Percentiles rank a stretch among this genome's conserved stretches.
These are phyloP conservation scores for Aleurites moluccanus DNA, from an alignment of 441 rosid genomes.

Conservation along the genomic window DNA sequence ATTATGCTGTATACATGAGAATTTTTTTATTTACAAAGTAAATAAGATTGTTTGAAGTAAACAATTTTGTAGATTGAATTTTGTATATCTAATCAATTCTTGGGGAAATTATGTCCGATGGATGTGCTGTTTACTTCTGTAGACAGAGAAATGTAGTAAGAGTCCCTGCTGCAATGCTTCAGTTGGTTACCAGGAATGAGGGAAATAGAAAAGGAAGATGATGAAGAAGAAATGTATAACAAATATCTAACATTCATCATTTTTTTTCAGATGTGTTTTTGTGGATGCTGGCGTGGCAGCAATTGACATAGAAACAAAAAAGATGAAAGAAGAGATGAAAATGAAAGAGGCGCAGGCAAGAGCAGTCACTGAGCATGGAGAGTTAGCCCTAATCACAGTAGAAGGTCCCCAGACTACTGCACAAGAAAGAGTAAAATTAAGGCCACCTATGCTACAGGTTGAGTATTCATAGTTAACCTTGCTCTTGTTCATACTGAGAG, in stretches of 20 bases:
- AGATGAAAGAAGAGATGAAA: constrained; percentile 89
- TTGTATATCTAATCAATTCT: neutral
- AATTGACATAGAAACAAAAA: constrained; percentile 84
- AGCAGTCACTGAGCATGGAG: constrained; percentile 94
- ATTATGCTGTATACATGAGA: neutral
- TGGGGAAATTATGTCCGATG: neutral
- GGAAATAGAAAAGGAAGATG: too few relatives aligned
- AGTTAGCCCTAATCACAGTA: constrained; percentile 84
- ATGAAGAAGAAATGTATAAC: neutral
- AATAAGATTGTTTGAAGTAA: neutral
- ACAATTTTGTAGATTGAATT: neutral
- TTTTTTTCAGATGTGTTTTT: constrained; percentile 79
- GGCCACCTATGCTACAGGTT: constrained; percentile 99
- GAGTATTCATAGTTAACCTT: constrained; percentile 18
- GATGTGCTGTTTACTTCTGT: neutral
- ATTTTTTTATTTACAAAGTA: neutral
- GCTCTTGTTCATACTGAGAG: neutral
- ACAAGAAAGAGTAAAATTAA: constrained; percentile 72
- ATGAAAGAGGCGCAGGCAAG: constrained; percentile 80
- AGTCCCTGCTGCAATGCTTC: neutral
- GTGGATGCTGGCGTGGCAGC: constrained; percentile 96
- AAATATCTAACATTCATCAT: constrained; percentile 17
- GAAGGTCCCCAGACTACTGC: constrained; percentile 62
- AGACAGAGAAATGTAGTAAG: neutral
- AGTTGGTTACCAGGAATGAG: neutral